These are phyloP conservation scores for Mrakia gelida DNA, from an alignment of 768 basidiomycete species.

Conservation along the genomic window DNA sequence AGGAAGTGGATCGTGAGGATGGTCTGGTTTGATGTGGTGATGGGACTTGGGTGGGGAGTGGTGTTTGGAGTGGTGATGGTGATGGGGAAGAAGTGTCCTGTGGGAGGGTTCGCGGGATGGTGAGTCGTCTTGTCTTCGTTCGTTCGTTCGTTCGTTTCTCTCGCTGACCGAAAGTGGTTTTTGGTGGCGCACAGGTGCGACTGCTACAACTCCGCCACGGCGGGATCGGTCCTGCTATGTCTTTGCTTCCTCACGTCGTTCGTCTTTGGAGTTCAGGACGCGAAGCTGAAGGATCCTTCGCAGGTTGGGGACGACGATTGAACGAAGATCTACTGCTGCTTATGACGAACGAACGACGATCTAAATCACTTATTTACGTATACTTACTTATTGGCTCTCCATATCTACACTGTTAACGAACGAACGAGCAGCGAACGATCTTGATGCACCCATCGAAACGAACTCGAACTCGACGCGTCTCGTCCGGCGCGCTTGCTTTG, in stretches of 20 bases:
- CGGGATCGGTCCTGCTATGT: neutral
- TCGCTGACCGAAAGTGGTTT: neutral
- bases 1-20: neutral
- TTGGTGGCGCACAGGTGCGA: neutral
- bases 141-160: neutral
- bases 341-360: too few relatives aligned
- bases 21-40: neutral
- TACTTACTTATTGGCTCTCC: too few relatives aligned
- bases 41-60: neutral
- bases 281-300: neutral
- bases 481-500: neutral
- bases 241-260: neutral
- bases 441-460: too few relatives aligned
- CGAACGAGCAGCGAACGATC: too few relatives aligned
- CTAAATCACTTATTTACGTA: too few relatives aligned
- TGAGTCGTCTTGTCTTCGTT: neutral
- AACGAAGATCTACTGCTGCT: neutral
- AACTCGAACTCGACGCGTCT: too few relatives aligned
- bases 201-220: neutral
- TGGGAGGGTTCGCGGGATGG: neutral
- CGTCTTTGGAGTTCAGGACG: neutral
- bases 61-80: neutral
- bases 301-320: neutral
- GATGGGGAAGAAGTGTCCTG: conserved; percentile 5
- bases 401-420: too few relatives aligned